phyloP scores from a whole-genome alignment of 768 basidiomycete species.

The Clitopilus hobsonii region DNA sequence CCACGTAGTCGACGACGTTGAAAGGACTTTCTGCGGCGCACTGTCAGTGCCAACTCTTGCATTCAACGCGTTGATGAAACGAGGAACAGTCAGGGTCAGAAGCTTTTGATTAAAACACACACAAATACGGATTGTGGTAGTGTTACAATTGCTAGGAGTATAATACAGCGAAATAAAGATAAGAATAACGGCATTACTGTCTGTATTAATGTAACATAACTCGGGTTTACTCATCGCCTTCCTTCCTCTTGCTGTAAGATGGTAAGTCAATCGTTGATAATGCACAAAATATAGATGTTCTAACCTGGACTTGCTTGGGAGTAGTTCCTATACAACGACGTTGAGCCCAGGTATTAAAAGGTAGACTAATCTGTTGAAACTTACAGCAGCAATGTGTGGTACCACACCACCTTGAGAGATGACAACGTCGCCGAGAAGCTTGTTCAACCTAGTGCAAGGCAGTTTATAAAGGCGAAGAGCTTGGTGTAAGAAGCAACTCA shows the following conservation, averaged over 20 bases:
- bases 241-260: constrained; percentile 35
- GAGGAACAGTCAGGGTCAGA: neutral
- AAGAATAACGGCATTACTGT: constrained; percentile 3
- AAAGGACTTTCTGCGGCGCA: neutral
- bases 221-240: constrained; percentile 29
- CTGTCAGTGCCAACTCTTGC: neutral
- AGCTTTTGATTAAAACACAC: constrained; percentile 1
- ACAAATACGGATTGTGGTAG: constrained; percentile 3
- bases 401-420: constrained; percentile 96
- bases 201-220: too few species aligned
- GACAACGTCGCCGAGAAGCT: constrained; percentile 74
- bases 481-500: constrained; percentile 31
- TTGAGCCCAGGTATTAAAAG: constrained; percentile 1
- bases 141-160: constrained; percentile 10
- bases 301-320: constrained; percentile 36
- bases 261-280: constrained; percentile 1
- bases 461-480: too few species aligned
- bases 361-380: constrained; percentile 9
- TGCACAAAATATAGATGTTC: neutral
- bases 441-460: constrained; percentile 71
- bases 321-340: constrained; percentile 26
- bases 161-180: constrained; percentile 15
- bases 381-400: constrained; percentile 61
- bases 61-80: neutral
- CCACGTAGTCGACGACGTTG: neutral